Evolutionary conservation across 768 basidiomycete genomes (phyloP).

Genomic region (Boletus pseudo-olivaceus): DNA sequence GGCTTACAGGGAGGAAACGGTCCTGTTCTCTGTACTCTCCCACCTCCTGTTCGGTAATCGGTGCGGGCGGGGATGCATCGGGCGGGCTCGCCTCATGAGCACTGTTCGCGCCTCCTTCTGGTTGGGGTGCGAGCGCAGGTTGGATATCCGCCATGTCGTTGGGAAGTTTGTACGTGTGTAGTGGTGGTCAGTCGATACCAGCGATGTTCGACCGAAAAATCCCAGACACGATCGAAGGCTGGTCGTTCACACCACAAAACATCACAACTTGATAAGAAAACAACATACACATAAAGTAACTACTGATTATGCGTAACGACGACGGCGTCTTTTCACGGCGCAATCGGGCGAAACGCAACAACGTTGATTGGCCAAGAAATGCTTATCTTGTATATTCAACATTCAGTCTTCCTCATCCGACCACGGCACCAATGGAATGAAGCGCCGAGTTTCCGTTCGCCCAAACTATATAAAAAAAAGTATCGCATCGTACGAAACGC

Average conservation of each 20-base stretch:
- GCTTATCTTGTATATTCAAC: slow-evolving; percentile 11
- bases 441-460: slow-evolving; percentile 26
- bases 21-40: slow-evolving; percentile 96
- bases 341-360: slow-evolving; percentile 8
- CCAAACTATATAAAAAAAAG: slow-evolving; percentile 20
- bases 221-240: neutral
- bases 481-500: neutral
- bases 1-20: slow-evolving; percentile 79
- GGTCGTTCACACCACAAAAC: neutral
- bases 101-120: slow-evolving; percentile 36
- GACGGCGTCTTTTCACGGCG: slow-evolving; percentile 11
- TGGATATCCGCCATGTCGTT: slow-evolving; percentile 30
- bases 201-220: neutral
- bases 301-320: neutral
- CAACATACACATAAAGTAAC: neutral
- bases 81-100: slow-evolving; percentile 28
- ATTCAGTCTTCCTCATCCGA: slow-evolving; percentile 30
- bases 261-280: neutral
- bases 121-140: slow-evolving; percentile 38
- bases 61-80: slow-evolving; percentile 55
- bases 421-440: slow-evolving; percentile 29
- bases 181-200: neutral
- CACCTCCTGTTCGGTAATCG: slow-evolving; percentile 89
- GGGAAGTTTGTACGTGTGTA: neutral
- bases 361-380: slow-evolving; percentile 14